These are phyloP conservation scores for Leucaena leucocephala DNA, from an alignment of 306 rosid genomes.

Conservation along the genomic window DNA sequence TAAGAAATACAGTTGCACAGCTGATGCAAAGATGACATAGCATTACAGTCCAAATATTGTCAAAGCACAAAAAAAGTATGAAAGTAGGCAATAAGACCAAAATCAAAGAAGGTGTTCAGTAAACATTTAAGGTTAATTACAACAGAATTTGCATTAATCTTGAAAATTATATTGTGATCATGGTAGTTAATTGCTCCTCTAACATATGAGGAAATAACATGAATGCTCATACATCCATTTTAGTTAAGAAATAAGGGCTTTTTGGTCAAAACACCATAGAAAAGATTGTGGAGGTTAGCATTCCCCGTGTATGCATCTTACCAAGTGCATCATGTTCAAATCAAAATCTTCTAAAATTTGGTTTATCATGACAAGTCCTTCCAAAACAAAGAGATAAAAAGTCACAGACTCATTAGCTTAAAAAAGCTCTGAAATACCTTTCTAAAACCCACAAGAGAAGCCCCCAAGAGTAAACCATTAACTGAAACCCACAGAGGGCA, in stretches of 20 bases:
- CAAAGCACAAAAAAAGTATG: constrained; percentile 10
- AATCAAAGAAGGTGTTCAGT: background rate
- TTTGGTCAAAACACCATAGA: background rate
- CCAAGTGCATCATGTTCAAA: background rate
- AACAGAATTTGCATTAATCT: background rate
- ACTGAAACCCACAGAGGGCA: background rate
- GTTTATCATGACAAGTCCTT: background rate
- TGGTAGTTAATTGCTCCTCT: background rate
- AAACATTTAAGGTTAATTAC: background rate
- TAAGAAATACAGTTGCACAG: constrained; percentile 4
- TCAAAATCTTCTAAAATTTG: background rate
- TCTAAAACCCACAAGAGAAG: background rate
- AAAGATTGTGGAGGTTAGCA: background rate
- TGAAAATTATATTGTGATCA: background rate
- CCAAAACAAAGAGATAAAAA: background rate
- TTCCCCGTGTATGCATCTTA: background rate
- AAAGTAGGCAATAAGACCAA: constrained; percentile 13
- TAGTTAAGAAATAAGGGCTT: background rate
- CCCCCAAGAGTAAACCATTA: background rate
- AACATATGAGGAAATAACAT: background rate
- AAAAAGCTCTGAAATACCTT: background rate
- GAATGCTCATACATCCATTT: background rate
- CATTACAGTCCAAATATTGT: background rate
- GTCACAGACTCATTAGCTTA: background rate
- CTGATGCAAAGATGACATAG: constrained; percentile 22